Evolutionary conservation across 148 eudicot species (phyloP), one percentile per base, ranked within the genome.

Genomic region (Rhododendron ovatum): DNA sequence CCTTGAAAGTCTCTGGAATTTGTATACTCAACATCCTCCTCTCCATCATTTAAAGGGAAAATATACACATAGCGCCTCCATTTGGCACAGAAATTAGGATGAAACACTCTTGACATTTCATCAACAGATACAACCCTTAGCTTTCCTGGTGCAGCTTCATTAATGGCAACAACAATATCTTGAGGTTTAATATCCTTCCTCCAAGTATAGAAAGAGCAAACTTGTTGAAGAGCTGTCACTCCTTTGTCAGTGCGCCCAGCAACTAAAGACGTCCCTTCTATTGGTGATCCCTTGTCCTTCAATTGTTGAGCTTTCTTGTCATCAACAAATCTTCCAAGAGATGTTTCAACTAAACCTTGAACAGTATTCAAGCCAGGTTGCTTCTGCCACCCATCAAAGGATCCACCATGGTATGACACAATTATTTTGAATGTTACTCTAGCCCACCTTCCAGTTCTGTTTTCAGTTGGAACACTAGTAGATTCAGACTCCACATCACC

Each of bases 171-270:
- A 88, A 90, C 82, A 88, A 97, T 88, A 61, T 95, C 96, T 82
- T 88, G 90, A 61, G 88, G 86, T 88, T 88, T 88, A 81, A 97
- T 90, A 93, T 95, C 99, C 84, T 89, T 94, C 87, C 96, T 89
- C 99, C 99, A 96, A 26, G 99, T 96, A 92, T 95, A 94, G 89
- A 97, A 97, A 77, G 99, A 93, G 85, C 98, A 95, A 91, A 95
- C 96, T 97, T 97, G 99, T 86, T 89, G 87, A 87, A 93, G 90
- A 83, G 98, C 98, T 28, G 98, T 88, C 85, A 97, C 99, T 88
- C 98, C 98, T 90, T 97, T 97, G 89, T 97, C 99, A 73, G 99
- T 97, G 73, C 99, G 95, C 65, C 98, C 99, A 90, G 99, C 98
- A 87, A 97, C 99, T 79, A 86, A 80, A 81, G 90, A 89, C 89